phyloP scores from a whole-genome alignment of 768 basidiomycete species.

The Zangia roseola region DNA sequence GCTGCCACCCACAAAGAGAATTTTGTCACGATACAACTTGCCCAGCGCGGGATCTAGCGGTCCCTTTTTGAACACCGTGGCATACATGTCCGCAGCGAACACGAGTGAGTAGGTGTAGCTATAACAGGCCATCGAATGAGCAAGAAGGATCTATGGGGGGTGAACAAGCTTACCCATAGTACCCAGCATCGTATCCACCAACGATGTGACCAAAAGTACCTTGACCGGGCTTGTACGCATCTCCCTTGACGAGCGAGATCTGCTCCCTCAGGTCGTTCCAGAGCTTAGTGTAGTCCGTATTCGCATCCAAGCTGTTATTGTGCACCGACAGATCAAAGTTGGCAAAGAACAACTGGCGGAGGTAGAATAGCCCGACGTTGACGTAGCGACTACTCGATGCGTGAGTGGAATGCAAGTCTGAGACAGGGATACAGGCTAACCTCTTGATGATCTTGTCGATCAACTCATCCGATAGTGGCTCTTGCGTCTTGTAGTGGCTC shows the following conservation, averaged over 20 bases:
- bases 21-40: conserved; percentile 68
- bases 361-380: conserved; percentile 76
- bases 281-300: conserved; percentile 66
- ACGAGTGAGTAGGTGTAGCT: conserved; percentile 76
- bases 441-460: conserved; percentile 82
- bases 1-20: conserved; percentile 68
- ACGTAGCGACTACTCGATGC: conserved; percentile 56
- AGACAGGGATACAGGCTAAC: conserved; percentile 31
- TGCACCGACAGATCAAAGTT: conserved; percentile 27
- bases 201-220: conserved; percentile 75
- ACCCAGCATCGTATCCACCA: conserved; percentile 69
- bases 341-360: conserved; percentile 72
- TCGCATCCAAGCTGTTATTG: conserved; percentile 43
- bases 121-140: neutral
- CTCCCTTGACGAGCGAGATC: conserved; percentile 68
- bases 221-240: conserved; percentile 61
- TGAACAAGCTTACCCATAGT: conserved; percentile 49
- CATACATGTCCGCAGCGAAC: conserved; percentile 59
- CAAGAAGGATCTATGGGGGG: too few species aligned
- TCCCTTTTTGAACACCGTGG: conserved; percentile 78
- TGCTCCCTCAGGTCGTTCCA: conserved; percentile 75
- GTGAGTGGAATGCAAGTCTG: neutral
- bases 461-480: conserved; percentile 62
- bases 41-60: conserved; percentile 72
- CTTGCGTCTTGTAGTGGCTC: conserved; percentile 71